These are phyloP conservation scores for Colletotrichum sp. DNA, from an alignment of 2,329 filamentous ascomycete species.

Conservation along the genomic window DNA sequence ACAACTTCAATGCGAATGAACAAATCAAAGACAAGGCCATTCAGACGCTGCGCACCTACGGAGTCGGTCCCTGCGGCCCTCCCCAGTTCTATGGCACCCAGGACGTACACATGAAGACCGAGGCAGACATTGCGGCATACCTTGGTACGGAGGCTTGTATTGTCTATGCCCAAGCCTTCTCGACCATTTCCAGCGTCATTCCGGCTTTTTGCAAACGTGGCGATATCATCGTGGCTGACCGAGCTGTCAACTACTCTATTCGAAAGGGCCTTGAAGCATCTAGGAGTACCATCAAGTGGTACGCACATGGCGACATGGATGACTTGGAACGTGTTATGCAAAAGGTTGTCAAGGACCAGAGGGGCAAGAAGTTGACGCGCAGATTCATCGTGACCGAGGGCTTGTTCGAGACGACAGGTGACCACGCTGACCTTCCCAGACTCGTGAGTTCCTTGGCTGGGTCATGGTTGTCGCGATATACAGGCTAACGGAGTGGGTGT, in stretches of 20 bases:
- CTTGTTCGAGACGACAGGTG: conserved; percentile 88
- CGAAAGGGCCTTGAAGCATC: conserved; percentile 94
- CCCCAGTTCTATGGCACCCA: conserved; percentile 98
- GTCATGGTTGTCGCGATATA: background rate
- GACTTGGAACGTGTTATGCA: conserved; percentile 87
- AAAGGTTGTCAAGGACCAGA: conserved; percentile 86
- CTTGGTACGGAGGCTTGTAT: conserved; percentile 89
- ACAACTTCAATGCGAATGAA: conserved; percentile 95
- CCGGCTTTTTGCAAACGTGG: conserved; percentile 96
- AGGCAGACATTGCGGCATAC: conserved; percentile 90
- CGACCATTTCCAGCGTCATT: conserved; percentile 95
- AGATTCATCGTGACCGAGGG: conserved; percentile 97
- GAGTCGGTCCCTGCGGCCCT: conserved; percentile 94
- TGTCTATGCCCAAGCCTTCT: conserved; percentile 95
- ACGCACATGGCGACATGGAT: conserved; percentile 94
- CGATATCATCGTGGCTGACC: conserved; percentile 95
- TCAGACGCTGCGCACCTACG: conserved; percentile 90
- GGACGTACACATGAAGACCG: conserved; percentile 97
- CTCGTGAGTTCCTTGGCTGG: conserved; percentile 60
- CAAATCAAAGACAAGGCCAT: conserved; percentile 94
- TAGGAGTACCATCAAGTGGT: conserved; percentile 90
- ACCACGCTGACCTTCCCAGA: conserved; percentile 83
- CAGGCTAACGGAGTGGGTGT: conserved; percentile 3
- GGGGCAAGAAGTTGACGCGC: conserved; percentile 85
- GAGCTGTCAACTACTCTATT: conserved; percentile 90